Evolutionary conservation across 306 rosid genomes (phyloP).

Genomic region (Glycine latifolia): DNA sequence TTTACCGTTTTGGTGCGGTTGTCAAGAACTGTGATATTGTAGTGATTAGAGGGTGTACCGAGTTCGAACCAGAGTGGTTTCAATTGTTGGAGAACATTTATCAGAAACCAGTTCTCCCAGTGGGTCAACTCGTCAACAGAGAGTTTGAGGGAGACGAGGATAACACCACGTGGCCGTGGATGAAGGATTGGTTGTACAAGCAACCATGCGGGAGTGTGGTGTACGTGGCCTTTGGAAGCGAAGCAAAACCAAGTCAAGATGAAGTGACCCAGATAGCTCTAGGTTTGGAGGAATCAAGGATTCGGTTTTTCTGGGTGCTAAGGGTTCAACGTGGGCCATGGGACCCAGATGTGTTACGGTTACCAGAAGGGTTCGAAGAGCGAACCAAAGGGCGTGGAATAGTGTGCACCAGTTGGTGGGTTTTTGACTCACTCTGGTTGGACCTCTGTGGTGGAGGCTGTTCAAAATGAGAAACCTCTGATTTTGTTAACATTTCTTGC

Average conservation of each 20-base stretch:
- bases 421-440: conserved; percentile 63
- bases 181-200: conserved; percentile 54
- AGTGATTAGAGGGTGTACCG: conserved; percentile 32
- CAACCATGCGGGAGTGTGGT: conserved; percentile 46
- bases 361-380: conserved; percentile 64
- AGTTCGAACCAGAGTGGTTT: conserved; percentile 50
- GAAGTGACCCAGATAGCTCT: conserved; percentile 57
- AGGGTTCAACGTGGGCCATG: conserved; percentile 25
- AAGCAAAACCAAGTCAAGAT: conserved; percentile 52
- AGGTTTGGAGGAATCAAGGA: conserved; percentile 52
- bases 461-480: conserved; percentile 45
- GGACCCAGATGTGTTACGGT: neutral
- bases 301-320: conserved; percentile 57
- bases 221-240: conserved; percentile 64
- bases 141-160: neutral
- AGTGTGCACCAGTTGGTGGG: conserved; percentile 51
- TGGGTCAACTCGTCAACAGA: conserved; percentile 39
- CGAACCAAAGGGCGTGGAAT: conserved; percentile 49
- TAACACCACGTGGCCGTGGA: neutral
- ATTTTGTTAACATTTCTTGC: conserved; percentile 36
- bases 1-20: neutral
- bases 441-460: conserved; percentile 52
- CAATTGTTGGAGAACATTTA: conserved; percentile 32
- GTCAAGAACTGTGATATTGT: neutral
- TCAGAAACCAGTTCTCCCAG: conserved; percentile 39